phyloP scores from a whole-genome alignment of 2,329 filamentous ascomycete species.

The Sclerotinia nivalis region DNA sequence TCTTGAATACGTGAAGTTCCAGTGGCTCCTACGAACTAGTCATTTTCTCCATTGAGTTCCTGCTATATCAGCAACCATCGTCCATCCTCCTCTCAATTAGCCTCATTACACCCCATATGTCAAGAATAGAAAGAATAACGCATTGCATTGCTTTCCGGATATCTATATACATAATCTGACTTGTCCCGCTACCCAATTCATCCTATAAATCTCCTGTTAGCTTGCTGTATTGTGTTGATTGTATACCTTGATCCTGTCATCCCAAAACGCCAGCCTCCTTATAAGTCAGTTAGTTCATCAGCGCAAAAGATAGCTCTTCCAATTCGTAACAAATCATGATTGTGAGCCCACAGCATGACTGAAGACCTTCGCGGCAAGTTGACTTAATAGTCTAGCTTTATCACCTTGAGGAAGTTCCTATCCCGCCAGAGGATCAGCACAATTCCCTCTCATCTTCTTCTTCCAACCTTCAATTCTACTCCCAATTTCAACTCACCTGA shows the following conservation, averaged over 20 bases:
- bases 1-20: not conserved
- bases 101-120: not conserved
- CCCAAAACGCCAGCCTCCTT: slow-evolving; percentile 4
- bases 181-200: not conserved
- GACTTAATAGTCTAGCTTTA: slow-evolving; percentile 75
- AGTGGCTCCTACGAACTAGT: not conserved
- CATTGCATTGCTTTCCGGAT: not conserved
- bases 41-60: not conserved
- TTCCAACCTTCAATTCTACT: too few species aligned
- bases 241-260: not conserved
- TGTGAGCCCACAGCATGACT: slow-evolving; percentile 66
- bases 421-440: not conserved
- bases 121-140: too few species aligned
- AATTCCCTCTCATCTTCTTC: too few species aligned
- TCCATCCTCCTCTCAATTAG: not conserved
- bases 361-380: slow-evolving; percentile 67
- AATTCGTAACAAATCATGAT: not conserved
- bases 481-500: not conserved
- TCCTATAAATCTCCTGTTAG: not conserved
- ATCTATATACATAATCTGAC: not conserved
- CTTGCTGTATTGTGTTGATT: not conserved
- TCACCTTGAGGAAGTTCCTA: slow-evolving; percentile 77
- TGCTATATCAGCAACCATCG: not conserved
- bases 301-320: not conserved
- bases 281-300: not conserved